These are phyloP conservation scores for Moesziomyces aphidis DNA, from an alignment of 1,284 basidiomycete species.

Conservation along the genomic window DNA sequence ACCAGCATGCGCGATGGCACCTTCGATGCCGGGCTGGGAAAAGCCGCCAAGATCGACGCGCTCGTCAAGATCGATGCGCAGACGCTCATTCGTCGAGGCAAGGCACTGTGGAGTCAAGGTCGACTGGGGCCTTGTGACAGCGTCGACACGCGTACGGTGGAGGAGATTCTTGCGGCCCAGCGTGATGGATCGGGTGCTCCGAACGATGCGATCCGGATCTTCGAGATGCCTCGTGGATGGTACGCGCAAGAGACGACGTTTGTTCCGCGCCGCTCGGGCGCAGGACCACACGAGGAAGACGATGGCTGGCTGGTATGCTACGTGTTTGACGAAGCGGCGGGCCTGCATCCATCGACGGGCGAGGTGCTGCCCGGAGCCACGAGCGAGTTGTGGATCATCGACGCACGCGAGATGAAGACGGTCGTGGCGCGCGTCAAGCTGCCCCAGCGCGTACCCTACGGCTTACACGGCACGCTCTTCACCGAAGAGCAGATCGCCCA, in stretches of 20 bases:
- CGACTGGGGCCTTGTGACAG: slow-evolving; percentile 47
- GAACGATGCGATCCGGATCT: slow-evolving; percentile 66
- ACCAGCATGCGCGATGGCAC: slow-evolving; percentile 57
- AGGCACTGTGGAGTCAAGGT: slow-evolving; percentile 53
- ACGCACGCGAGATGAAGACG: slow-evolving; percentile 69
- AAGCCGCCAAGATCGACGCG: slow-evolving; percentile 72
- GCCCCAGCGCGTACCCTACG: slow-evolving; percentile 69
- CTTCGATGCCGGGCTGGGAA: slow-evolving; percentile 70
- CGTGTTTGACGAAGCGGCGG: slow-evolving; percentile 70
- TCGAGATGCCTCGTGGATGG: slow-evolving; percentile 69
- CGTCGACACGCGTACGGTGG: slow-evolving; percentile 68
- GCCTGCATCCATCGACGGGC: slow-evolving; percentile 65
- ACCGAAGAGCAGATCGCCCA: slow-evolving; percentile 57
- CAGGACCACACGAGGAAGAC: slow-evolving; percentile 65
- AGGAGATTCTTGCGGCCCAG: slow-evolving; percentile 67
- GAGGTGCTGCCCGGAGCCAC: slow-evolving; percentile 64
- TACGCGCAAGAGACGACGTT: slow-evolving; percentile 71
- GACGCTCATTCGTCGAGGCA: slow-evolving; percentile 65
- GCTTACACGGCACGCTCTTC: slow-evolving; percentile 68
- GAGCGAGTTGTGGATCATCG: slow-evolving; percentile 71
- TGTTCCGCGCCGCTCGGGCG: slow-evolving; percentile 60
- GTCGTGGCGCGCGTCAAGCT: slow-evolving; percentile 70
- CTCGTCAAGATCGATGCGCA: slow-evolving; percentile 70
- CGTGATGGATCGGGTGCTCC: slow-evolving; percentile 19
- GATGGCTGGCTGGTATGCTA: slow-evolving; percentile 71